Base-by-base conservation (phyloP, 2,329 filamentous ascomycete species). In the Sclerotinia minor region DNA sequence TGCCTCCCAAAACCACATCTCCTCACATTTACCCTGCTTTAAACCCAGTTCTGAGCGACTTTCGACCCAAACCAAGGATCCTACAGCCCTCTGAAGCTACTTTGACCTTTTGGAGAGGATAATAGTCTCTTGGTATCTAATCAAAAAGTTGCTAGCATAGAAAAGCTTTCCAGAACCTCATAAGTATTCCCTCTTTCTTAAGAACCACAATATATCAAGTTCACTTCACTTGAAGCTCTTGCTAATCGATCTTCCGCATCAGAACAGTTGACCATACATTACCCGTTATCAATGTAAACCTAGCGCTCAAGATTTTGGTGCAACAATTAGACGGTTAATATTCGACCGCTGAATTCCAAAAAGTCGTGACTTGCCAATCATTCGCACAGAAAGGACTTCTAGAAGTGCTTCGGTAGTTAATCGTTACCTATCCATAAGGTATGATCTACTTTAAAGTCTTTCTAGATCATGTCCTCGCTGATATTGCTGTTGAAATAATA, bases 1-100 rank as follows among this genome's bases (percentile, higher is more conserved):
- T 19, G 3, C n/a, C 8, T 1, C 3, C 15, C 8, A 38, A 4
- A 3, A 0, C 9, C n/a, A 15, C 5, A 19, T 8, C 15, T 38
- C 7, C 8, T 41, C n/a, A 1, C n/a, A 7, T 11, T 19, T 57
- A 24, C 19, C 21, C 32, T 55, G n/a, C 32, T 41, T 57, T 41
- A 6, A n/a, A 24, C 24, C n/a, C 5, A 11, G 9, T 44, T 58
- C 9, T 44, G 35, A 55, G 21, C 13, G n/a, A 44, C 11, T 6
- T 26, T 41, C 5, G 24, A 26, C 1, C n/a, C 5, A 5, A 58
- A 26, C 2, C 7, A 17, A 7, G 5, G n/a, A 44, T 5, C 4
- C 26, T 19, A 44, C 13, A 13, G 0, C 17, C n/a, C 13, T 19
- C 24, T 17, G n/a, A 44, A 44, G n/a, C 19, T 26, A 19, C 35